These are phyloP conservation scores for Ogataea wickerhamii DNA, from an alignment of 805 yeast genomes.

Conservation along the genomic window DNA sequence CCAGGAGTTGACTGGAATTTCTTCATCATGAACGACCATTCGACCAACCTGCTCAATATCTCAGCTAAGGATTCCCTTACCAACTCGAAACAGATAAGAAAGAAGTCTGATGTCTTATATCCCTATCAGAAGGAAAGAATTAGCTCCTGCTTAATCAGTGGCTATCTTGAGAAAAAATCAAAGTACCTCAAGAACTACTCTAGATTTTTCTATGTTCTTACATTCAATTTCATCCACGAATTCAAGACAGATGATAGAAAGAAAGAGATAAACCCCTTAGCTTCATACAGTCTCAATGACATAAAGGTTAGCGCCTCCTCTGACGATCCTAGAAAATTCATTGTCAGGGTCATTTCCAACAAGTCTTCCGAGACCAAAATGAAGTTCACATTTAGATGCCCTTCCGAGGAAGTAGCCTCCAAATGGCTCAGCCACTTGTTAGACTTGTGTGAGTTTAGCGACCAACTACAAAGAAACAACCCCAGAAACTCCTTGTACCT, in stretches of 20 bases:
- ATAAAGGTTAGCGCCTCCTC: slow-evolving; percentile 30
- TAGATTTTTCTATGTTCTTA: slow-evolving; percentile 61
- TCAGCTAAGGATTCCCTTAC: slow-evolving; percentile 27
- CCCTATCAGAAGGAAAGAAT: slow-evolving; percentile 51
- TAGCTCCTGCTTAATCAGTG: slow-evolving; percentile 55
- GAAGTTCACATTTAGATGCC: slow-evolving; percentile 40
- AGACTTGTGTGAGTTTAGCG: slow-evolving; percentile 46
- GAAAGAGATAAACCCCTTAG: slow-evolving; percentile 45
- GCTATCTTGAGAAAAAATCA: slow-evolving; percentile 56
- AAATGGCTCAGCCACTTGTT: slow-evolving; percentile 56
- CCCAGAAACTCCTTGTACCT: slow-evolving; percentile 31
- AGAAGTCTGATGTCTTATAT: slow-evolving; percentile 48
- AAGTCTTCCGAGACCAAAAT: slow-evolving; percentile 24
- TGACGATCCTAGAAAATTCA: slow-evolving; percentile 37
- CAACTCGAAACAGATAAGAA: slow-evolving; percentile 38
- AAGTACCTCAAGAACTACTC: slow-evolving; percentile 59
- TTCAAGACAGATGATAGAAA: slow-evolving; percentile 55
- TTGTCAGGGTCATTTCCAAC: slow-evolving; percentile 34
- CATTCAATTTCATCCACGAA: slow-evolving; percentile 66
- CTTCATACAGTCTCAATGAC: slow-evolving; percentile 39
- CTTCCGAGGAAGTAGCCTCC: slow-evolving; percentile 39
- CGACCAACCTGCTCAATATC: slow-evolving; percentile 40
- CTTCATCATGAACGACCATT: slow-evolving; percentile 46
- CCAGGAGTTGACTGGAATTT: slow-evolving; percentile 70
- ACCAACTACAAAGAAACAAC: slow-evolving; percentile 48